Conservation (phyloP, 2,329 filamentous ascomycete species). For the Blumeria graminis region DNA sequence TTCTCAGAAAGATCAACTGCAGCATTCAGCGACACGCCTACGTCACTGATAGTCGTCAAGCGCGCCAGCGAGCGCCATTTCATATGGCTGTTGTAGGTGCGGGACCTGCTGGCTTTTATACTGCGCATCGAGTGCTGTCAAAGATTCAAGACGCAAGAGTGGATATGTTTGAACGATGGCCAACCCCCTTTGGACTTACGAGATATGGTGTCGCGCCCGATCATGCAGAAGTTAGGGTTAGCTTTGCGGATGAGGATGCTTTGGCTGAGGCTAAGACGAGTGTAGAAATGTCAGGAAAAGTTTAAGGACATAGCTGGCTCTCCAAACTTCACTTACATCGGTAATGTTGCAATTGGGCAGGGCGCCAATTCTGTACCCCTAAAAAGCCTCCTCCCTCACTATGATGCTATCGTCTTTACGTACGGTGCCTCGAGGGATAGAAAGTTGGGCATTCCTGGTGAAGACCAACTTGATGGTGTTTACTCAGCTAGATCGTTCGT, state of each 20-base stretch:
- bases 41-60: background rate
- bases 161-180: slow-evolving; percentile 91
- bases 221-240: slow-evolving; percentile 89
- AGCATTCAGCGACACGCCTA: slow-evolving; percentile 1
- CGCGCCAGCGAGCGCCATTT: slow-evolving; percentile 24
- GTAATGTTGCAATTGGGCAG: slow-evolving; percentile 60
- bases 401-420: slow-evolving; percentile 77
- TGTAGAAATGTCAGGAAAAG: slow-evolving; percentile 78
- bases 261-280: slow-evolving; percentile 4
- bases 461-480: slow-evolving; percentile 45
- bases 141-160: slow-evolving; percentile 48
- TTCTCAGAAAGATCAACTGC: too few relatives aligned
- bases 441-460: slow-evolving; percentile 55
- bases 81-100: slow-evolving; percentile 79
- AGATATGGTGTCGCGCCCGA: slow-evolving; percentile 94
- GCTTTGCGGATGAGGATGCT: background rate
- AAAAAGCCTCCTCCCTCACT: slow-evolving; percentile 46
- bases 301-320: slow-evolving; percentile 73
- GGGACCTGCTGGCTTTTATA: slow-evolving; percentile 89
- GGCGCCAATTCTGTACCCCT: slow-evolving; percentile 34
- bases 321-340: slow-evolving; percentile 68
- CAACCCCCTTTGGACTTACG: slow-evolving; percentile 79
- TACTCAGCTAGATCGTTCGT: slow-evolving; percentile 84
- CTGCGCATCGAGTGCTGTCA: slow-evolving; percentile 61
- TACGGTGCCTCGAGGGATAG: slow-evolving; percentile 79